These are phyloP conservation scores for Sugiyamaella smithiae DNA, from an alignment of 805 yeast species.

Conservation along the genomic window DNA sequence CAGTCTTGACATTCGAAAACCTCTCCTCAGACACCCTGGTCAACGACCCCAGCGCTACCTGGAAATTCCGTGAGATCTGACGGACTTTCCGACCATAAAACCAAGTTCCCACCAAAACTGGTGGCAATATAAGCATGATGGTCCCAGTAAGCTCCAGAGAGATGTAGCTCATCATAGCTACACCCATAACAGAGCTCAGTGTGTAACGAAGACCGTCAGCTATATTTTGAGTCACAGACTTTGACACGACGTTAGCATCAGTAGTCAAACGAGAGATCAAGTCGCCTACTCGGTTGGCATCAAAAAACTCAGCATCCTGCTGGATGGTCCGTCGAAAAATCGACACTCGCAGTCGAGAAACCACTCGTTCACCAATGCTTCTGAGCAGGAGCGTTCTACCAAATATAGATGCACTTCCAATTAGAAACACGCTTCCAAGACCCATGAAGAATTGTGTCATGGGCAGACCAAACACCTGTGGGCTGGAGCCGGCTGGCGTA, in stretches of 20 bases:
- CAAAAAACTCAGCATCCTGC: conserved; percentile 89
- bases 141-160: conserved; percentile 78
- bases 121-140: conserved; percentile 80
- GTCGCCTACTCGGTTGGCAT: conserved; percentile 87
- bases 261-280: conserved; percentile 82
- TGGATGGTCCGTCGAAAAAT: conserved; percentile 72
- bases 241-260: conserved; percentile 84
- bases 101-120: conserved; percentile 72
- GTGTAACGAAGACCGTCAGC: conserved; percentile 88
- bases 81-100: conserved; percentile 81
- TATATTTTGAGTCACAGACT: conserved; percentile 81
- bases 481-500: conserved; percentile 33
- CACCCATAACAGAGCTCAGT: conserved; percentile 80
- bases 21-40: conserved; percentile 93
- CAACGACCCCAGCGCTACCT: conserved; percentile 77
- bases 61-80: conserved; percentile 68
- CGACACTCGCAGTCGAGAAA: conserved; percentile 76
- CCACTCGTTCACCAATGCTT: conserved; percentile 80
- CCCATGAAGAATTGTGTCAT: conserved; percentile 61
- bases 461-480: conserved; percentile 56
- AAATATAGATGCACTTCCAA: conserved; percentile 77
- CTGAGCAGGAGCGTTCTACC: conserved; percentile 76
- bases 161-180: conserved; percentile 87
- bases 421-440: conserved; percentile 57
- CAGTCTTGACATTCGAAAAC: conserved; percentile 76